A percentile compares a stretch with the other conserved stretches of the same genome.
These are phyloP conservation scores for Cryptosporidium muris DNA, from an alignment of 169 alveolate genomes.

Conservation along the genomic window DNA sequence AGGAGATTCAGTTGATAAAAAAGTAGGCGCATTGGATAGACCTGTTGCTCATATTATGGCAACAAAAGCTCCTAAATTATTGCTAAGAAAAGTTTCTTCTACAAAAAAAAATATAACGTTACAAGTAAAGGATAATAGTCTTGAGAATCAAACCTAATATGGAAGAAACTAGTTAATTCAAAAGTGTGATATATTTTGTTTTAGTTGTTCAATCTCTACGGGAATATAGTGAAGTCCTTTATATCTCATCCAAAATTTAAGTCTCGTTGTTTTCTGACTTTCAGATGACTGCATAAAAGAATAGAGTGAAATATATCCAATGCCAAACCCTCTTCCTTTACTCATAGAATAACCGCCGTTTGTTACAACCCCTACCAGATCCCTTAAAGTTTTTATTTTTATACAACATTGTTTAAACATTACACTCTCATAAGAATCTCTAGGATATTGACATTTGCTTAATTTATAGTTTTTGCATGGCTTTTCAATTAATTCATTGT, in stretches of 20 bases:
- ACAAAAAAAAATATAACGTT: constrained; percentile 1
- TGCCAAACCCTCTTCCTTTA: constrained; percentile 35
- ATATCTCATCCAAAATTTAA: constrained; percentile 46
- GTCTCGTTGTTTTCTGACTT: constrained; percentile 3
- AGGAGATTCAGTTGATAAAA: neutral
- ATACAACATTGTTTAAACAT: neutral
- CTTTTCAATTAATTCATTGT: constrained; percentile 11
- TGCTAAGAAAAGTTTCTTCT: constrained; percentile 43
- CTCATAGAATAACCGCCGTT: constrained; percentile 62
- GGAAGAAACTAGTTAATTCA: constrained; percentile 15
- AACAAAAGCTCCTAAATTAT: constrained; percentile 50
- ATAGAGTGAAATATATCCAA: constrained; percentile 43
- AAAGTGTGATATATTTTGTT: neutral
- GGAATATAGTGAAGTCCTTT: constrained; percentile 25
- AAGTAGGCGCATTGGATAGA: neutral
- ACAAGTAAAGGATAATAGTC: no score
- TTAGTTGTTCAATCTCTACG: constrained; percentile 26
- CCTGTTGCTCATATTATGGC: constrained; percentile 23
- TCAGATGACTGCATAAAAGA: constrained; percentile 13
- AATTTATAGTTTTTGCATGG: constrained; percentile 21
- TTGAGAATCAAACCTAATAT: neutral
- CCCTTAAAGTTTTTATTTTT: constrained; percentile 4
- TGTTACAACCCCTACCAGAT: constrained; percentile 53
- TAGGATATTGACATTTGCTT: neutral
- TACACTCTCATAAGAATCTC: neutral